Conservation (phyloP, 495 filamentous ascomycete species). For the Penicillium silybi region DNA sequence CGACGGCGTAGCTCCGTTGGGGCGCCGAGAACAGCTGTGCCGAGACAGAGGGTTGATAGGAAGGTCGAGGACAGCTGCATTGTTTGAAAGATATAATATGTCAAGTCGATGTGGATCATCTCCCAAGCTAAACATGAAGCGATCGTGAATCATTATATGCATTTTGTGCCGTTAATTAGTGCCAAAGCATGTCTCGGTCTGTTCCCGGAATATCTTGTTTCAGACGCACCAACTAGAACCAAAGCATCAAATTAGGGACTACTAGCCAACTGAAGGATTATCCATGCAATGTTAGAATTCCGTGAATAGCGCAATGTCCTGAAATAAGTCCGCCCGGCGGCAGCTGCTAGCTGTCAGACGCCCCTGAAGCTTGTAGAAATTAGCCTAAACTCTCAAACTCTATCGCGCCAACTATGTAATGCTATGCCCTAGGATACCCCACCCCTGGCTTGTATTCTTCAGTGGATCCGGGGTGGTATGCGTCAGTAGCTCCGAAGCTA, state of each 20-base stretch:
- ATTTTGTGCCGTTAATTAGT: too few relatives aligned
- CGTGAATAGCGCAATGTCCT: slow-evolving; percentile 6
- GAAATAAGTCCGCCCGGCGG: background rate
- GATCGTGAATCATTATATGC: too few relatives aligned
- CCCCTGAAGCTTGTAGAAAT: too few relatives aligned
- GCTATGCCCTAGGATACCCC: too few relatives aligned
- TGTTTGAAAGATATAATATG: background rate
- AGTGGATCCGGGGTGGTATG: too few relatives aligned
- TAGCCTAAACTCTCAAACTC: too few relatives aligned
- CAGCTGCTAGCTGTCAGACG: too few relatives aligned
- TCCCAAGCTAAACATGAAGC: too few relatives aligned
- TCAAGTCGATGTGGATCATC: background rate
- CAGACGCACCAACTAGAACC: background rate
- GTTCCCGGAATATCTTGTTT: slow-evolving; percentile 5
- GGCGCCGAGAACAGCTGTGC: slow-evolving; percentile 1
- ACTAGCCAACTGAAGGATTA: background rate
- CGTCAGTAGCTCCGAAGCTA: too few relatives aligned
- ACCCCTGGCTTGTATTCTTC: too few relatives aligned
- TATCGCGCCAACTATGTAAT: too few relatives aligned
- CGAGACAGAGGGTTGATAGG: slow-evolving; percentile 12
- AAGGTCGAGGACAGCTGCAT: background rate
- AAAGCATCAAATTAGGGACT: background rate
- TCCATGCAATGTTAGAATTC: slow-evolving; percentile 5
- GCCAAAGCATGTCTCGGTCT: background rate
- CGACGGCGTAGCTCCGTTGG: slow-evolving; percentile 10